Base-by-base conservation (phyloP, 2,329 filamentous ascomycete genomes). In the Talaromyces sp. region DNA sequence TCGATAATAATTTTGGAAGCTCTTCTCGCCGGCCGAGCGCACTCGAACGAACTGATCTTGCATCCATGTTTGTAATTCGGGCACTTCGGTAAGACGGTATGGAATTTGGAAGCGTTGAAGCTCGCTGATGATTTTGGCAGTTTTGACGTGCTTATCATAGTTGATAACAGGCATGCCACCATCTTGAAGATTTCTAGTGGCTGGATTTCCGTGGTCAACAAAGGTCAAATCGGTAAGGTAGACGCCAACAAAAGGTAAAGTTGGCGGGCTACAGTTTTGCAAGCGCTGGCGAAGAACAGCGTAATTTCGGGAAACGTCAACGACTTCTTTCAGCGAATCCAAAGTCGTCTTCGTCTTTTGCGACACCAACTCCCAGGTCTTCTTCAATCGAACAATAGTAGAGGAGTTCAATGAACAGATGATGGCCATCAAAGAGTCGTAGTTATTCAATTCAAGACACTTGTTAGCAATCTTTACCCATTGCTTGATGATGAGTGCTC, bases 191-290 rank as follows among this genome's bases (percentile, higher is more conserved):
- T 90, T 89, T 72, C 94, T 92, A 2, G 90, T 93, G 5, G 92
- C 87, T 39, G 91, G 90, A 77, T 98, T 98, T 67, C 95, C 95
- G 69, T 94, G 93, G 74, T 98, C 93, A 63, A 97, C 90, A 78
- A 99, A 98, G 0, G 93, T 97, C 43, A 99, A 83, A 74, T 99
- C 95, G 0, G 95, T 99, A 45, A 99, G 84, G 76, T 97, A 98
- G 79, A 96, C 96, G 68, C 95, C 95, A 2, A 99, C 86, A 76
- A 98, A 99, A 0, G 95, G 95, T 62, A 99, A 84, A 75, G 95
- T 99, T 5, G 95, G 94, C 1, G 93, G 92, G 0, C 96, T 89
- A 63, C 96, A 91, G 71, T 92, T 90, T 70, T 94, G 89, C 3
- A 99, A 86, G 52, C 91, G 89, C 65, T 90, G 87, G 54, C 95